Percentiles rank a stretch among this genome's conserved stretches.
phyloP scores from a whole-genome alignment of 2,329 filamentous ascomycete genomes.

The Epichloe amarillans region DNA sequence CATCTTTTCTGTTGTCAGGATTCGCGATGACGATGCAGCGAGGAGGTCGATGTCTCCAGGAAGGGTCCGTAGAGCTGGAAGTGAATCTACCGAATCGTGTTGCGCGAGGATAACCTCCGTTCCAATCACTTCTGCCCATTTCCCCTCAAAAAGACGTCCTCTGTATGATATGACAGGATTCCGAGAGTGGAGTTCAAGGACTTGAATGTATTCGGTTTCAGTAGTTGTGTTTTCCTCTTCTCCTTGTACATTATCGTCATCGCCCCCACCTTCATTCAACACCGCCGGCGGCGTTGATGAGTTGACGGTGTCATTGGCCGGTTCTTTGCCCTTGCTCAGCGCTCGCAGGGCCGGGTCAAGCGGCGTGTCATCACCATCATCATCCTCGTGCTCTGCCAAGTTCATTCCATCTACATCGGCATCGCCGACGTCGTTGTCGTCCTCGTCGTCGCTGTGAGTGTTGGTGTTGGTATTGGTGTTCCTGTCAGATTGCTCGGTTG shows the following conservation, averaged over 20 bases:
- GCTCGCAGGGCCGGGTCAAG: conserved; percentile 5
- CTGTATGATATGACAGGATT: conserved; percentile 72
- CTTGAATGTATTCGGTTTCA: conserved; percentile 45
- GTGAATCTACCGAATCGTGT: conserved; percentile 18
- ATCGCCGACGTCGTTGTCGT: conserved; percentile 4
- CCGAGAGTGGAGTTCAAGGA: conserved; percentile 65
- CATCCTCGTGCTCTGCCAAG: not conserved
- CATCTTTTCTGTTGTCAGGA: conserved; percentile 39
- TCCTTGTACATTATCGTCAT: conserved; percentile 1
- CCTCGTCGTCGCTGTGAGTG: conserved; percentile 16
- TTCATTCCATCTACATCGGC: conserved; percentile 6
- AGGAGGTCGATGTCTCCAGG: conserved; percentile 50
- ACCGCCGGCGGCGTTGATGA: conserved; percentile 4
- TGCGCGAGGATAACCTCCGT: conserved; percentile 65
- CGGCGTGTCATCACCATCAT: conserved; percentile 1
- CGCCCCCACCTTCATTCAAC: not conserved
- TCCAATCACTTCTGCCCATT: conserved; percentile 73
- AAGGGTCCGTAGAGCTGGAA: conserved; percentile 32
- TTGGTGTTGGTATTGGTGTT: conserved; percentile 18
- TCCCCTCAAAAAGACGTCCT: conserved; percentile 63
- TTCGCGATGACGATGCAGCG: conserved; percentile 51
- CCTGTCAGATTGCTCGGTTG: conserved; percentile 14
- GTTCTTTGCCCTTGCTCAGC: conserved; percentile 5
- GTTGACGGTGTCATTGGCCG: conserved; percentile 4
- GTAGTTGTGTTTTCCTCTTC: conserved; percentile 4